Conservation (phyloP, 805 yeast genomes). For the Metschnikowia drakensbergensis region DNA sequence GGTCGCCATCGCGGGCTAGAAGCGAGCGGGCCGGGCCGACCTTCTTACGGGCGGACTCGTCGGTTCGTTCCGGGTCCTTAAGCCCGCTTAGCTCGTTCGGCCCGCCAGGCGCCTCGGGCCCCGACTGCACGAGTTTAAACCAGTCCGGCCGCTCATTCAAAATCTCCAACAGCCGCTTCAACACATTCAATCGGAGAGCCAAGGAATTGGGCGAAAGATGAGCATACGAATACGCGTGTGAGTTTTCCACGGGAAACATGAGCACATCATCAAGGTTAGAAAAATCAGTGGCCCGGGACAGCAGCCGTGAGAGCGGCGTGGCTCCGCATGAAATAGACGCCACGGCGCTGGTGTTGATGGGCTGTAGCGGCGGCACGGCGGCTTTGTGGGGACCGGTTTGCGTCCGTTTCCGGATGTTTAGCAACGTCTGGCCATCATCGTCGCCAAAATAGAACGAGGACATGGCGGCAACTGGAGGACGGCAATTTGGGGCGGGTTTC, state of each 20-base stretch:
- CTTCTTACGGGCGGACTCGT: constrained; percentile 6
- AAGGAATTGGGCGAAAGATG: constrained; percentile 76
- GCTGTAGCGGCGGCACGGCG: not conserved
- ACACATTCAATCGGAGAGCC: constrained; percentile 68
- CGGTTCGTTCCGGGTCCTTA: constrained; percentile 4
- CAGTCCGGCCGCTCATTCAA: constrained; percentile 60
- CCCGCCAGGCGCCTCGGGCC: constrained; percentile 5
- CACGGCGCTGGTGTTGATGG: not conserved
- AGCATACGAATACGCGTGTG: constrained; percentile 83
- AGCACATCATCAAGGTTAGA: constrained; percentile 38
- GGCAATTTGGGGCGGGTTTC: too few species aligned
- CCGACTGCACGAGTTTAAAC: constrained; percentile 21
- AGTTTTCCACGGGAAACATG: constrained; percentile 70
- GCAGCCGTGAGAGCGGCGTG: constrained; percentile 2
- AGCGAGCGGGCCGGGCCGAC: not conserved
- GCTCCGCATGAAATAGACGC: not conserved
- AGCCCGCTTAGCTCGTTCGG: not conserved
- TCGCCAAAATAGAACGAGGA: constrained; percentile 15
- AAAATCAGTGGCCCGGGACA: constrained; percentile 9
- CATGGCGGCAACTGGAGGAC: not conserved
- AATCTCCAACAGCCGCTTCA: constrained; percentile 73
- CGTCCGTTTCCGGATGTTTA: not conserved
- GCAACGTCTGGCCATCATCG: constrained; percentile 9
- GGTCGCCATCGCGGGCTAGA: constrained; percentile 14
- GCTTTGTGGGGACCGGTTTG: not conserved